Percentiles rank a stretch among this genome's conserved stretches.
Conservation (phyloP, 1,284 basidiomycete genomes). For the Pseudozyma hubeiensis region DNA sequence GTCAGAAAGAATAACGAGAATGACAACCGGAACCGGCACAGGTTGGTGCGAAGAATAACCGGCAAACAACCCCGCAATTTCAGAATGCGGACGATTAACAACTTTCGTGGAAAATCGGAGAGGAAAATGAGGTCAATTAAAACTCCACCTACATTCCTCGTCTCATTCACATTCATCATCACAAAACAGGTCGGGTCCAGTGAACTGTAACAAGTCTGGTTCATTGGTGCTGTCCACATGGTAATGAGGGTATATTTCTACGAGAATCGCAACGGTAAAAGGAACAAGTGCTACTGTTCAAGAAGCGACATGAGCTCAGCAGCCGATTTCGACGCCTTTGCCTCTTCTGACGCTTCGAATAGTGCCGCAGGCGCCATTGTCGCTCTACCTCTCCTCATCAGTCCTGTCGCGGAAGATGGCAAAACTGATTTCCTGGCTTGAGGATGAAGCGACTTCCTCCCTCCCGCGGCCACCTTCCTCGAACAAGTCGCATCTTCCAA, state of each 20-base stretch:
- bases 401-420: neutral
- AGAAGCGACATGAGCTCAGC: conserved; percentile 12
- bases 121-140: no score
- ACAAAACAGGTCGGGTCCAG: no score
- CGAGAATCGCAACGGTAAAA: neutral
- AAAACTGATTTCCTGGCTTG: conserved; percentile 15
- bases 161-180: no score
- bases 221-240: neutral
- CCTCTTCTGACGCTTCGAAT: neutral
- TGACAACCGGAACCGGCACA: conserved; percentile 4
- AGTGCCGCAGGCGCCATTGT: conserved; percentile 17
- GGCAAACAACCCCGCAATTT: conserved; percentile 9
- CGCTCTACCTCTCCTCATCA: conserved; percentile 12
- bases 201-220: no score
- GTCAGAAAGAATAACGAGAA: no score
- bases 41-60: neutral
- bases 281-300: neutral
- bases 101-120: no score
- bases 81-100: no score
- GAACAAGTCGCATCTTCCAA: neutral
- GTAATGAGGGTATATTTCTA: conserved; percentile 16
- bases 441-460: conserved; percentile 25
- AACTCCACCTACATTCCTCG: no score
- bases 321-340: neutral
- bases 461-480: neutral